Conservation (phyloP, 2,329 filamentous ascomycete genomes). For the Phialophora tarda region DNA sequence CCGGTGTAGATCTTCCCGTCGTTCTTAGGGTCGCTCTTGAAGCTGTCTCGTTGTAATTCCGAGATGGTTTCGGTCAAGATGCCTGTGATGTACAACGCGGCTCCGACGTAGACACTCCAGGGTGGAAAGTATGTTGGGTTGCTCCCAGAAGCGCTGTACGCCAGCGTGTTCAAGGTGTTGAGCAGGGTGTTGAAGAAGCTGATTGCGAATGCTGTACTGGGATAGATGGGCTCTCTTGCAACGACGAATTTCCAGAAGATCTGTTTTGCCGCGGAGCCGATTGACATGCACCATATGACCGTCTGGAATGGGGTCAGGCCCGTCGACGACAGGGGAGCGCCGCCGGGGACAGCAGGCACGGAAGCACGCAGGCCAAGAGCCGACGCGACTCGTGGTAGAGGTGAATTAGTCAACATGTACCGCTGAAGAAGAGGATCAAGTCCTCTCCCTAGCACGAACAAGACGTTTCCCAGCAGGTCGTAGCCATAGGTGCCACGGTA, state of each 20-base stretch:
- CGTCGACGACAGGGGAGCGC: slow-evolving; percentile 8
- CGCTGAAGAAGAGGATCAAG: slow-evolving; percentile 30
- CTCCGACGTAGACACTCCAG: slow-evolving; percentile 54
- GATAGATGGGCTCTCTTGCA: slow-evolving; percentile 31
- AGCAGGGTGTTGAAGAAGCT: slow-evolving; percentile 59
- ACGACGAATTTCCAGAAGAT: slow-evolving; percentile 26
- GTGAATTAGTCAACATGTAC: slow-evolving; percentile 25
- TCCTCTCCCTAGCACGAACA: slow-evolving; percentile 27
- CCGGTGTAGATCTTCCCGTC: slow-evolving; percentile 59
- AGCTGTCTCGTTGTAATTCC: slow-evolving; percentile 62
- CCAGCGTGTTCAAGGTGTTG: slow-evolving; percentile 62
- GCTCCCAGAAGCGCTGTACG: slow-evolving; percentile 55
- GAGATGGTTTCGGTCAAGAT: slow-evolving; percentile 61
- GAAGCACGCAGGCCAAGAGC: slow-evolving; percentile 20
- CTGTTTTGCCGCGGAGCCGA: slow-evolving; percentile 34
- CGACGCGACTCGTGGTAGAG: slow-evolving; percentile 14
- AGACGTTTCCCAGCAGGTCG: slow-evolving; percentile 24
- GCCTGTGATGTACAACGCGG: slow-evolving; percentile 57
- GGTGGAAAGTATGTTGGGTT: slow-evolving; percentile 32
- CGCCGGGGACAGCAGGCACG: slow-evolving; percentile 18
- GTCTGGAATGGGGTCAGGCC: slow-evolving; percentile 34
- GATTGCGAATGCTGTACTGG: slow-evolving; percentile 52
- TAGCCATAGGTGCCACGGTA: slow-evolving; percentile 20
- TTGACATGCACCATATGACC: slow-evolving; percentile 29
- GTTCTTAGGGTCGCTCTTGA: slow-evolving; percentile 59